Percentiles rank a stretch among this genome's conserved stretches.
These are phyloP conservation scores for Phytophthora pinifolia DNA, from an alignment of 352 stramenopile genomes.

Conservation along the genomic window DNA sequence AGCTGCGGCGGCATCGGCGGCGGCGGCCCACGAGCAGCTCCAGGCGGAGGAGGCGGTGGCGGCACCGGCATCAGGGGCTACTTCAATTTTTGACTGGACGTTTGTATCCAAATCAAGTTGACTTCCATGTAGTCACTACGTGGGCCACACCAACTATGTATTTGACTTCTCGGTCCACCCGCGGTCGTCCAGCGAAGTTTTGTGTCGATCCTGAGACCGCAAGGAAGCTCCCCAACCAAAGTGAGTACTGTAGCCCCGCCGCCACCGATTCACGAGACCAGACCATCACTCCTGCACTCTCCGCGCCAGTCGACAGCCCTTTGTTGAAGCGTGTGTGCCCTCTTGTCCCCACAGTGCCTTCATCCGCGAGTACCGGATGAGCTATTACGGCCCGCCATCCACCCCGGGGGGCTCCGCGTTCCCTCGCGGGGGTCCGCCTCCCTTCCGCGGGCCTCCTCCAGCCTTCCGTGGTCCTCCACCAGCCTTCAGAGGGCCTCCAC, in stretches of 20 bases:
- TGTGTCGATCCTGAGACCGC: too few species aligned
- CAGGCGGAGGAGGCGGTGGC: slow-evolving; percentile 19
- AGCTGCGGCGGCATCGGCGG: slow-evolving; percentile 47
- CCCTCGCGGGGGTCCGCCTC: slow-evolving; percentile 18
- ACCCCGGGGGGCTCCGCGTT: slow-evolving; percentile 18
- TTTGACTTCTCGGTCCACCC: too few species aligned
- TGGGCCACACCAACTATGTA: too few species aligned
- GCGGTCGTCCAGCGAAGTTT: too few species aligned
- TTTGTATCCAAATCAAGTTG: too few species aligned
- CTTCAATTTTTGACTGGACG: background rate
- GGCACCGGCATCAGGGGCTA: slow-evolving; percentile 15
- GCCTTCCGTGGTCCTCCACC: slow-evolving; percentile 24
- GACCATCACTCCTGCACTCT: too few species aligned
- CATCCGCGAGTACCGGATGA: slow-evolving; percentile 28
- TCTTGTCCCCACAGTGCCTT: slow-evolving; percentile 6
- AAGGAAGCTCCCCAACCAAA: too few species aligned
- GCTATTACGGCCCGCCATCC: slow-evolving; percentile 36
- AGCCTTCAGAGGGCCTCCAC: slow-evolving; percentile 22
- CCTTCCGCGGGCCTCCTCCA: slow-evolving; percentile 25
- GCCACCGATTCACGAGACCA: too few species aligned
- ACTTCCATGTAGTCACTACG: too few species aligned
- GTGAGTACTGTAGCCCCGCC: too few species aligned
- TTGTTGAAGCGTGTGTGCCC: slow-evolving; percentile 23
- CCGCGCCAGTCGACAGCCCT: slow-evolving; percentile 6
- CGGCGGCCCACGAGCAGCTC: slow-evolving; percentile 1